phyloP scores from a whole-genome alignment of 345 rosid species.

The Raphanus sativus region DNA sequence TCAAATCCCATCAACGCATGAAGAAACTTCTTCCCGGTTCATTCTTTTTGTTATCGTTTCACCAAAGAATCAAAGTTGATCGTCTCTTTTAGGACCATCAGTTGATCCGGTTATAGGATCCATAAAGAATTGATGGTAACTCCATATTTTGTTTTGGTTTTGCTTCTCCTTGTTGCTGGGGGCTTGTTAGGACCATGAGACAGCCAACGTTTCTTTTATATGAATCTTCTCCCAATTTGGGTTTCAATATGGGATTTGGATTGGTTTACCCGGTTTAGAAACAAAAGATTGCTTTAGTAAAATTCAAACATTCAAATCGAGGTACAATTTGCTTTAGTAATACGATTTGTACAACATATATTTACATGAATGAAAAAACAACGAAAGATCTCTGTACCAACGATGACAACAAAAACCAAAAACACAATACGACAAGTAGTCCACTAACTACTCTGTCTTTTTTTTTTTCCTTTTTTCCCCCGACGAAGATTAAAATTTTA shows the following conservation, averaged over 20 bases:
- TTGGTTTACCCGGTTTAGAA: background rate
- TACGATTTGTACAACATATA: background rate
- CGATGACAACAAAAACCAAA: background rate
- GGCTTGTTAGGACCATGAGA: conserved; percentile 10
- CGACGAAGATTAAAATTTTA: conserved; percentile 1
- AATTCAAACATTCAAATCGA: background rate
- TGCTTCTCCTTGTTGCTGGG: conserved; percentile 11
- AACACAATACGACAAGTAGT: background rate
- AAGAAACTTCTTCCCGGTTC: conserved; percentile 1
- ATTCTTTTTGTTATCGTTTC: background rate
- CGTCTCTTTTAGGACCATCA: conserved; percentile 7
- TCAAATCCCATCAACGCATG: conserved; percentile 41
- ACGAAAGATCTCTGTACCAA: background rate
- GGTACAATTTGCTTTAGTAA: background rate
- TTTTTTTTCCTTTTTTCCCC: too few species aligned
- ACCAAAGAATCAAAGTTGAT: conserved; percentile 2
- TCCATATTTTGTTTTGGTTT: conserved; percentile 6
- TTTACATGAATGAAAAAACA: background rate
- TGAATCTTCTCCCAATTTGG: conserved; percentile 4
- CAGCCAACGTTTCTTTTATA: background rate
- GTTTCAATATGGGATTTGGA: background rate
- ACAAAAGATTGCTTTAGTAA: background rate
- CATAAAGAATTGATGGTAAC: conserved; percentile 15
- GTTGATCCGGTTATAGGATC: background rate
- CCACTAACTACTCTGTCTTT: too few species aligned